Percentiles rank a stretch among this genome's conserved stretches.
phyloP scores from a whole-genome alignment of 23 red algal genomes.

The Gracilariopsis chorda region DNA sequence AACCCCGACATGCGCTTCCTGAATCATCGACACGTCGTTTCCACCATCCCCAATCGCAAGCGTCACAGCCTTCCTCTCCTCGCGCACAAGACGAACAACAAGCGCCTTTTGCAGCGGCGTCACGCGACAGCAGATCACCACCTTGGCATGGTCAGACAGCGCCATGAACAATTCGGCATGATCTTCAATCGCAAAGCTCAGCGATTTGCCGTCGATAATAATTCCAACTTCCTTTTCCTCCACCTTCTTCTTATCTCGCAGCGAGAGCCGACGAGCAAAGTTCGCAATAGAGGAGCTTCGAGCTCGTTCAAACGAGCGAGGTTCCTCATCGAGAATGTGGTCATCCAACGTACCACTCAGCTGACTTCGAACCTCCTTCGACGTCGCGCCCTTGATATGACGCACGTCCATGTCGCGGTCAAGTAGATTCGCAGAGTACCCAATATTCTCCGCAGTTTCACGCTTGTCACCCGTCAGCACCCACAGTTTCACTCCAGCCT shows the following conservation, averaged over 20 bases:
- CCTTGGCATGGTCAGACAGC: conserved; percentile 79
- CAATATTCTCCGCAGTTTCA: conserved; percentile 94
- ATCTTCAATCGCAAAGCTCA: conserved; percentile 73
- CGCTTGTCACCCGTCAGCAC: conserved; percentile 95
- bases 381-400: conserved; percentile 54
- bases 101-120: conserved; percentile 94
- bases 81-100: conserved; percentile 80
- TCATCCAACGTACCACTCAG: conserved; percentile 43
- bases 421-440: conserved; percentile 75
- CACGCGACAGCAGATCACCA: conserved; percentile 94
- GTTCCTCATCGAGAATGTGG: conserved; percentile 17
- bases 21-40: conserved; percentile 96
- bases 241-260: background rate
- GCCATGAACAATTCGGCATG: conserved; percentile 79
- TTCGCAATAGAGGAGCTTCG: background rate
- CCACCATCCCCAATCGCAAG: conserved; percentile 93
- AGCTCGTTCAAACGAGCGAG: background rate
- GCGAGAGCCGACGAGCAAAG: conserved; percentile 25
- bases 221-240: conserved; percentile 67
- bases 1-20: conserved; percentile 89
- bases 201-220: conserved; percentile 84
- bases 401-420: conserved; percentile 77
- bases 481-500: conserved; percentile 87
- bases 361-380: conserved; percentile 29
- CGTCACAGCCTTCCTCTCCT: conserved; percentile 67